Base-by-base conservation (phyloP, 208 protist species). In the Phytomonas sp. region DNA sequence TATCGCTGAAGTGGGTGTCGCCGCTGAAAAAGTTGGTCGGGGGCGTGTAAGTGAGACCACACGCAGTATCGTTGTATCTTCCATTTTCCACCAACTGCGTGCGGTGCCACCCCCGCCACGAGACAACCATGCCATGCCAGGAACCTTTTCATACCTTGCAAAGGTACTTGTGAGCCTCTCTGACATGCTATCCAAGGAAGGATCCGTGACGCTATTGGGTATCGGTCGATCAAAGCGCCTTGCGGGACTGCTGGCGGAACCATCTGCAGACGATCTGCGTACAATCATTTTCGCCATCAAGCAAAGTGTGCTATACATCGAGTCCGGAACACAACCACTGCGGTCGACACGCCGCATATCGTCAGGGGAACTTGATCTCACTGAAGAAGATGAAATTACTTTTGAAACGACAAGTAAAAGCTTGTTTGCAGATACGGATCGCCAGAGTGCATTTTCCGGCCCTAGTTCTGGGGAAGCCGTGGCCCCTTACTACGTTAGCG, bases 31-130 rank as follows among this genome's bases (percentile, higher is more conserved):
- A 29, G 70, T 71, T 59, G 78, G 76, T 7, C 82, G 86, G 68
- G 66, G 76, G 36, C 62, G 63, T 67, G 64, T 79, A 62, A 31
- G 79, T 43, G 70, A 60, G 66, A 76, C 70, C 71, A 78, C 73
- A 65, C 77, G 64, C 17, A 62, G 61, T 20, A 17, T 56, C 26
- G 20, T 56, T 26, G 5, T 56, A 26, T 56, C 46, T 56, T 81
- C 89, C 0, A 79, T 92, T 66, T 78, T 94, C 4, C 77, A 84
- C 11, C 89, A 92, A 71, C 74, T 94, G 17, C 84, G 83, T 43
- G 67, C 72, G 60, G 62, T 89, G 13, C 84, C 86, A 31, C 26
- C 74, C 15, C 74, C 74, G 37, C 63, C 29, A 23, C 46, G 20
- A 56, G 46, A 34, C 4, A 6, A 56, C 20, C 20, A 56, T 56